Evolutionary conservation across 73 alveolate genomes (phyloP).

Genomic region (Halteria grandinella): DNA sequence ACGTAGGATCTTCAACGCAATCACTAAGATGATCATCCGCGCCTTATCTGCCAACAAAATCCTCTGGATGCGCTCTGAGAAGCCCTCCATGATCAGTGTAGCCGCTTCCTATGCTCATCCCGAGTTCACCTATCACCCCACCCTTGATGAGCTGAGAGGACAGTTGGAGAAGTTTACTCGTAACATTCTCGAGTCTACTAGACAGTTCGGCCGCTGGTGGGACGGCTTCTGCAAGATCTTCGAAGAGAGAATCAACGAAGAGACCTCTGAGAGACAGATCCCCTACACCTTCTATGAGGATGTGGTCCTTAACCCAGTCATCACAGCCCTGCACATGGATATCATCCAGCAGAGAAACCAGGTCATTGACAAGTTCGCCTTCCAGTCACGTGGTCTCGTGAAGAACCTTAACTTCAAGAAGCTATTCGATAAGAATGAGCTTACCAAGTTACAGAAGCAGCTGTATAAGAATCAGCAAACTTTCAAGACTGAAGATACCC

Average conservation of each 20-base stretch:
- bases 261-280: constrained; percentile 69
- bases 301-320: constrained; percentile 73
- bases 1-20: constrained; percentile 98
- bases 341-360: constrained; percentile 61
- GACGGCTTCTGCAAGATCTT: constrained; percentile 86
- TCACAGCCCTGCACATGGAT: constrained; percentile 59
- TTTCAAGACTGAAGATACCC: constrained; percentile 40
- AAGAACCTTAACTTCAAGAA: constrained; percentile 46
- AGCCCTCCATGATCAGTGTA: constrained; percentile 76
- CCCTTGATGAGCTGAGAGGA: constrained; percentile 79
- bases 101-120: constrained; percentile 81
- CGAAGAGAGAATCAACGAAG: constrained; percentile 72
- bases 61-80: constrained; percentile 75
- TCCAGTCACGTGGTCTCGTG: constrained; percentile 57
- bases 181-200: constrained; percentile 75
- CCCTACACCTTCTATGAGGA: constrained; percentile 78
- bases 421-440: constrained; percentile 68
- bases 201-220: constrained; percentile 90
- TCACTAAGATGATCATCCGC: constrained; percentile 95
- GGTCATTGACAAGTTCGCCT: constrained; percentile 64
- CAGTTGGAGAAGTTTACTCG: constrained; percentile 80
- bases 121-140: constrained; percentile 80
- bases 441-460: constrained; percentile 47
- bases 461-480: constrained; percentile 57
- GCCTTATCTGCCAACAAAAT: constrained; percentile 84